Evolutionary conservation across 2,329 filamentous ascomycete species (phyloP).

Genomic region (Magnaporthiopsis rhizophila): DNA sequence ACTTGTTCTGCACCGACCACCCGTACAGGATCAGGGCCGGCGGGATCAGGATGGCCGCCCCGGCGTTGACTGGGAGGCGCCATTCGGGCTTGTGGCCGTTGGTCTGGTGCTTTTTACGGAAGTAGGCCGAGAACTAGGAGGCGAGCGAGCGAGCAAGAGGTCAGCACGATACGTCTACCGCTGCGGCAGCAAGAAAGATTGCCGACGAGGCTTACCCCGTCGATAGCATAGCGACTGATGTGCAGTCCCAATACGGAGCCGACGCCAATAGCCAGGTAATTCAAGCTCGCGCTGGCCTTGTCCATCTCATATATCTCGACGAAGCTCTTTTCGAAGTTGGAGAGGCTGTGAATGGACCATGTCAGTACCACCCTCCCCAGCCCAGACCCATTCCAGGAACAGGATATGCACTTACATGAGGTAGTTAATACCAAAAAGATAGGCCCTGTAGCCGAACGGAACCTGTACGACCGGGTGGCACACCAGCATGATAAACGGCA

Average conservation of each 20-base stretch:
- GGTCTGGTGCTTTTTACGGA: not conserved
- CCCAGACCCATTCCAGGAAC: too few relatives aligned
- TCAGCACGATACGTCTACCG: not conserved
- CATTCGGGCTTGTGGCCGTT: not conserved
- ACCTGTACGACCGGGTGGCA: conserved; percentile 45
- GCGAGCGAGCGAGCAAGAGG: too few relatives aligned
- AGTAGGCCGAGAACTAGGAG: not conserved
- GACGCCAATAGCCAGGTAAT: conserved; percentile 28
- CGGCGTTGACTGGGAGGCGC: conserved; percentile 24
- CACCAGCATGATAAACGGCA: conserved; percentile 42
- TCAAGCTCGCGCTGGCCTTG: conserved; percentile 24
- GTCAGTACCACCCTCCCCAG: not conserved
- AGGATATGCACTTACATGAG: conserved; percentile 18
- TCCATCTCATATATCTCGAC: not conserved
- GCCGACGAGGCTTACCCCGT: not conserved
- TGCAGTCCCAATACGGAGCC: conserved; percentile 36
- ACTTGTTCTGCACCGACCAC: conserved; percentile 33
- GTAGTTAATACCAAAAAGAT: conserved; percentile 42
- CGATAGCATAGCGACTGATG: conserved; percentile 19
- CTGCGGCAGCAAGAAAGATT: too few relatives aligned
- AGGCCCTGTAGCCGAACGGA: conserved; percentile 36
- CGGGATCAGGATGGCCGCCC: conserved; percentile 18
- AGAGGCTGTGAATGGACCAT: not conserved
- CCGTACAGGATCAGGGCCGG: conserved; percentile 37
- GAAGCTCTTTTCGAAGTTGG: not conserved